phyloP scores from a whole-genome alignment of 345 rosid species.

The Melaleuca alternifolia region DNA sequence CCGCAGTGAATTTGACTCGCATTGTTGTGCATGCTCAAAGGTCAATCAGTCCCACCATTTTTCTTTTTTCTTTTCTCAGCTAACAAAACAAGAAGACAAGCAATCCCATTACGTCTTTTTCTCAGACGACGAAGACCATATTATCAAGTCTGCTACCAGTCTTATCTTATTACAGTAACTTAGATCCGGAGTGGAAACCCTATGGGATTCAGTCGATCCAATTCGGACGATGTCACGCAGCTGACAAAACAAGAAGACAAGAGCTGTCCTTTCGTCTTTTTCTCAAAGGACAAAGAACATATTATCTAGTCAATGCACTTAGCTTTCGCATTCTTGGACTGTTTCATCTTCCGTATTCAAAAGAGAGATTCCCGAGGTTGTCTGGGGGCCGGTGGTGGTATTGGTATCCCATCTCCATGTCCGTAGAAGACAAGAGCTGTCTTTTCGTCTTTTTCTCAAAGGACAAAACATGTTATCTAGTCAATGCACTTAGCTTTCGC shows the following conservation, averaged over 20 bases:
- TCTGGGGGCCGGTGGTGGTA: background rate
- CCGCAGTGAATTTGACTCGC: background rate
- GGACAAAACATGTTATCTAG: background rate
- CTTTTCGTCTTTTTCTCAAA: background rate
- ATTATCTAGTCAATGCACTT: background rate
- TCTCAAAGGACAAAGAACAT: background rate
- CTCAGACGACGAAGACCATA: background rate
- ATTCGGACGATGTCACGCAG: background rate
- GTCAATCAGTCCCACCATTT: background rate
- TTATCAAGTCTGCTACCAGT: no score
- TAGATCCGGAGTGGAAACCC: no score
- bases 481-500: background rate
- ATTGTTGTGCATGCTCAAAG: background rate
- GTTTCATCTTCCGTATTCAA: background rate
- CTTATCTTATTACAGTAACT: no score
- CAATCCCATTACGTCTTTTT: background rate
- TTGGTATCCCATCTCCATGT: background rate
- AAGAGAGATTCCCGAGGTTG: background rate
- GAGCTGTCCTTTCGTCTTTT: background rate
- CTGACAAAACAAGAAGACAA: background rate
- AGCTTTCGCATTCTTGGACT: background rate
- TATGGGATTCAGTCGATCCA: no score
- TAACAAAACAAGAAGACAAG: background rate
- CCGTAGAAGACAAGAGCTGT: background rate
- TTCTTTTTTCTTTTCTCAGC: background rate